These are phyloP conservation scores for Cornus suecica DNA, from an alignment of 148 eudicot species.

Conservation along the genomic window DNA sequence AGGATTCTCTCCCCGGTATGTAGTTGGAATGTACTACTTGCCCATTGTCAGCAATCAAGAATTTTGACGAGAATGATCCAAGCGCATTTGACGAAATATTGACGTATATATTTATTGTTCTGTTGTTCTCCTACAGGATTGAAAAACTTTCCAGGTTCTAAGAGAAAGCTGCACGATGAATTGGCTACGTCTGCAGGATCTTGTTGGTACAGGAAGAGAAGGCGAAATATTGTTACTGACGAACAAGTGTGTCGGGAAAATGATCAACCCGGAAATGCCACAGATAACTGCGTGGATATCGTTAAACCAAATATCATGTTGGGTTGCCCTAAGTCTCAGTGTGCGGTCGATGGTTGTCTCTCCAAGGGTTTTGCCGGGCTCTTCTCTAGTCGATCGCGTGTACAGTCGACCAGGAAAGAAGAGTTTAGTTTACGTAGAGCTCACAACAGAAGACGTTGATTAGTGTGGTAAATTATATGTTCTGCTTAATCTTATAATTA, in stretches of 20 bases:
- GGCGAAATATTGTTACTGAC: conserved; percentile 8
- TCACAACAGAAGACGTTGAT: background rate
- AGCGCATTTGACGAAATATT: background rate
- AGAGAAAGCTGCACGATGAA: conserved; percentile 57
- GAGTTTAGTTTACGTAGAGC: conserved; percentile 23
- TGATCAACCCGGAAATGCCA: conserved; percentile 9
- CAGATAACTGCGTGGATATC: conserved; percentile 26
- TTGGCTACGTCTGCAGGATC: conserved; percentile 14
- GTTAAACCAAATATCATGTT: conserved; percentile 25
- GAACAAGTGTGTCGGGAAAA: conserved; percentile 13
- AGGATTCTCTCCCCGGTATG: conserved; percentile 63
- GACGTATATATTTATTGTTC: too few species aligned
- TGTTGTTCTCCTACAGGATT: conserved; percentile 43
- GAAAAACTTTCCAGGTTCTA: conserved; percentile 64
- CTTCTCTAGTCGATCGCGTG: conserved; percentile 36
- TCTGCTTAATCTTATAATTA: background rate
- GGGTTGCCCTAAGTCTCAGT: conserved; percentile 39
- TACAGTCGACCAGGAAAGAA: conserved; percentile 38
- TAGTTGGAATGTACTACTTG: background rate
- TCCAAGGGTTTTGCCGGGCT: conserved; percentile 74
- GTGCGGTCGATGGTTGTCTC: conserved; percentile 65
- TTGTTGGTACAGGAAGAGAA: conserved; percentile 38
- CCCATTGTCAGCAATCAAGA: background rate
- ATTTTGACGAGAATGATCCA: background rate
- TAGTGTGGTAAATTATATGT: background rate